Base-by-base conservation (phyloP, 2,329 filamentous ascomycete genomes). In the Aureobasidium sp. region DNA sequence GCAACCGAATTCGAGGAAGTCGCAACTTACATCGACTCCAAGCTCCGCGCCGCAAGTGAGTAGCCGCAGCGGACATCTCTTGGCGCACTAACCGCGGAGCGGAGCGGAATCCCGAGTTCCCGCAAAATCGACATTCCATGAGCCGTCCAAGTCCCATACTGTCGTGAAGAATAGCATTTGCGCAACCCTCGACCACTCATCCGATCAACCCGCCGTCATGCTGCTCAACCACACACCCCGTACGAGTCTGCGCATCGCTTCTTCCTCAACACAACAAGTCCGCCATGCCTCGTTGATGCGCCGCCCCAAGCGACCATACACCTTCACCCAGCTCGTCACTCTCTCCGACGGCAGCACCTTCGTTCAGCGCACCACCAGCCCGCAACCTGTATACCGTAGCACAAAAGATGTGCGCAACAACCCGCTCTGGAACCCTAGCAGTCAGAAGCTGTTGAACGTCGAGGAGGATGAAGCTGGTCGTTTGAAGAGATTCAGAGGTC, bases 381-480 rank as follows among this genome's bases (percentile, higher is more conserved):
- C 90, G 0, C 69, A 77, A 27, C 79, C 85, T 8, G 77, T 87
- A 62, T 85, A 86, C 75, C 79, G 79, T 66, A 80, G 77, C 58
- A 82, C 81, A 64, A 95, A 96, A 76, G 94, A 99, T 78, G 90
- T 88, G 48, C 86, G 91, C 69, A 99, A 97, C 80, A 87, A 90
- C 70, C 79, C 90, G 2, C 77, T 96, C 59, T 99, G 94, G 94
- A 94, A 97, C 74, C 94, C 94, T 0, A 86, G 81, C 63, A 87
- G 89, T 67, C 85, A 86, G 76, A 88, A 88, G 65, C 80, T 99
- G 69, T 79, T 87, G 72, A 96, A 94, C 74, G 82, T 97, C 62
- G 94, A 99, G 78, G 86, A 95, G 66, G 94, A 99, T 74, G 94
- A 97, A 81, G 93, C 94, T 3, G 94, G 94, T 21, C 85, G 89